phyloP scores from a whole-genome alignment of 2,329 filamentous ascomycete species.

The Cryphonectria naterciae region DNA sequence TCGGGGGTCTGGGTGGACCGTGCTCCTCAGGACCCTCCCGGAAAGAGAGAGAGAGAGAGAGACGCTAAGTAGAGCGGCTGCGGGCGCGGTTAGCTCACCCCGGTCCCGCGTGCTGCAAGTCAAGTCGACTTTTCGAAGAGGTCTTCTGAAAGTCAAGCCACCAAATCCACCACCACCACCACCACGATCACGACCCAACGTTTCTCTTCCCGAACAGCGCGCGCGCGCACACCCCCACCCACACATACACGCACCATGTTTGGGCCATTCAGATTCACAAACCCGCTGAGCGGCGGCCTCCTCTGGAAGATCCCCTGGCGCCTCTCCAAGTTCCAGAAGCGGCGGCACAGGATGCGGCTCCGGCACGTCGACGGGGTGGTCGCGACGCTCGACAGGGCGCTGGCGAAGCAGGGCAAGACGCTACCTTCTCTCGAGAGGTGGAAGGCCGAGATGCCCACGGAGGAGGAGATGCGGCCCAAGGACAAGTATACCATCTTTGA shows the following conservation, averaged over 20 bases:
- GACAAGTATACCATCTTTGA: slow-evolving; percentile 99
- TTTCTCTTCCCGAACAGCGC: neutral
- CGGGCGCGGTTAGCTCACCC: neutral
- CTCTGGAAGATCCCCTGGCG: slow-evolving; percentile 98
- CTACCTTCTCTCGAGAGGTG: slow-evolving; percentile 82
- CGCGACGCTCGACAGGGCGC: slow-evolving; percentile 76
- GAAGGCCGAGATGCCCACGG: slow-evolving; percentile 95
- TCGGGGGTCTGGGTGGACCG: slow-evolving; percentile 4
- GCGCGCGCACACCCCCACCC: slow-evolving; percentile 34
- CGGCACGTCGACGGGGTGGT: slow-evolving; percentile 88
- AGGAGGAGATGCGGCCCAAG: slow-evolving; percentile 91
- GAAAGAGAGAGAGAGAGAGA: neutral
- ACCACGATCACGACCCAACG: neutral
- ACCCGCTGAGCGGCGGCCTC: slow-evolving; percentile 76
- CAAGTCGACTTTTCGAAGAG: slow-evolving; percentile 4
- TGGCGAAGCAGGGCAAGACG: slow-evolving; percentile 72
- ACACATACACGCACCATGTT: slow-evolving; percentile 64
- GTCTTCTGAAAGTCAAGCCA: neutral
- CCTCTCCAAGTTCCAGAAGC: slow-evolving; percentile 88
- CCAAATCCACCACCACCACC: neutral
- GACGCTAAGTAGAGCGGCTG: neutral
- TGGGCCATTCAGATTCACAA: slow-evolving; percentile 79
- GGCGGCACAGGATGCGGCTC: slow-evolving; percentile 80
- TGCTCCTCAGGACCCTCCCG: neutral
- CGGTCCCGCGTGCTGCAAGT: neutral